phyloP scores from a whole-genome alignment of 257 asterid genomes.

The Ehretia macrophylla region DNA sequence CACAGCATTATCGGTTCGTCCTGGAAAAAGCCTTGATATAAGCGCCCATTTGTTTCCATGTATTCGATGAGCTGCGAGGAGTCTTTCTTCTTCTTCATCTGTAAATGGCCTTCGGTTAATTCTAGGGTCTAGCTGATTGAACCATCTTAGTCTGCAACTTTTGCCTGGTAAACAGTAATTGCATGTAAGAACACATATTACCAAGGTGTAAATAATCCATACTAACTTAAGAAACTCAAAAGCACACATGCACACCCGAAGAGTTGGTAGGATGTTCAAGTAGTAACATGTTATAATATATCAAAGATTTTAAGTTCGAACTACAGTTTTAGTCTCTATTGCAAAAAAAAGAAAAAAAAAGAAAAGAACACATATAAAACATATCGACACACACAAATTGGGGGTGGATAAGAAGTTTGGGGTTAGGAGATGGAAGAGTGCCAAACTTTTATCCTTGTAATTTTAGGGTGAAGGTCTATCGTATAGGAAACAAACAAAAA shows the following conservation, averaged over 20 bases:
- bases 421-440: no score
- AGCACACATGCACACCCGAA: not conserved
- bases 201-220: not conserved
- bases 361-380: no score
- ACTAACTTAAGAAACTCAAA: not conserved
- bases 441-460: no score
- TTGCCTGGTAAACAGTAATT: slow-evolving; percentile 42
- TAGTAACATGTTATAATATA: no score
- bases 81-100: slow-evolving; percentile 82
- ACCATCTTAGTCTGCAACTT: slow-evolving; percentile 96
- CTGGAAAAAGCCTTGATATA: slow-evolving; percentile 86
- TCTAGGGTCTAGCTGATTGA: slow-evolving; percentile 92
- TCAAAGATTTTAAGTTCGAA: no score
- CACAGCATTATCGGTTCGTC: slow-evolving; percentile 93
- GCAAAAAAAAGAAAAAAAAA: no score
- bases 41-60: slow-evolving; percentile 96
- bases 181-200: not conserved
- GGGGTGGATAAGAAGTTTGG: no score
- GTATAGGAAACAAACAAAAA: no score
- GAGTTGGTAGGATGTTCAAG: no score
- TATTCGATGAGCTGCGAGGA: slow-evolving; percentile 68
- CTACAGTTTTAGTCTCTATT: no score
- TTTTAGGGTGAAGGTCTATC: no score
- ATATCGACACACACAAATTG: no score
- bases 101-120: slow-evolving; percentile 83